These are phyloP conservation scores for Butyriboletus appendiculatus DNA, from an alignment of 1,284 basidiomycete genomes.

Conservation along the genomic window DNA sequence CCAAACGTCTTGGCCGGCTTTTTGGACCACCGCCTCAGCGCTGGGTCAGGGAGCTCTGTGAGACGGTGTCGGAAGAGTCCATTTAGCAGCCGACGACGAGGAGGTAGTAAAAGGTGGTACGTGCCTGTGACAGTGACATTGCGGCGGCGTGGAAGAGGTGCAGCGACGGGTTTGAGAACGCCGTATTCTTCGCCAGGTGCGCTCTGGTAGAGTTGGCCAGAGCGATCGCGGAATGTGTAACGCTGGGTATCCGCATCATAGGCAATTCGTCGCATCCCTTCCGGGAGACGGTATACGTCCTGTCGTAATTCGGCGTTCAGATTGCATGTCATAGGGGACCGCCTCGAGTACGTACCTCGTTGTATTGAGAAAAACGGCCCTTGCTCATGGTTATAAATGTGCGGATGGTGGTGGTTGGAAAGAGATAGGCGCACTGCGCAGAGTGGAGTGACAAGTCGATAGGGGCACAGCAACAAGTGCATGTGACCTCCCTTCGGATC, in stretches of 20 bases:
- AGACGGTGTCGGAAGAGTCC: background rate
- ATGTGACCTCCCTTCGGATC: background rate
- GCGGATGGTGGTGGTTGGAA: constrained; percentile 13
- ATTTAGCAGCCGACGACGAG: no score
- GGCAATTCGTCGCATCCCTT: constrained; percentile 49
- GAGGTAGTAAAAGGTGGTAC: background rate
- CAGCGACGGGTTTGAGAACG: constrained; percentile 38
- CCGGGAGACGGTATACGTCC: constrained; percentile 52
- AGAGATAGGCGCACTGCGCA: background rate
- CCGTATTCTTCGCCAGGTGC: constrained; percentile 49
- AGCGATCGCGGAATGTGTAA: constrained; percentile 51
- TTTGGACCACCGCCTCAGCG: constrained; percentile 22
- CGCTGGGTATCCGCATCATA: constrained; percentile 54
- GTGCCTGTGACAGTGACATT: constrained; percentile 32
- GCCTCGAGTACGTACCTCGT: constrained; percentile 35
- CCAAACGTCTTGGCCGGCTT: constrained; percentile 40
- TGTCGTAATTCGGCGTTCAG: constrained; percentile 23
- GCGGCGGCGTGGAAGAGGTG: constrained; percentile 24
- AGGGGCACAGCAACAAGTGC: constrained; percentile 1
- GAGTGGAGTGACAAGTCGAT: no score
- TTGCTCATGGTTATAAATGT: constrained; percentile 8
- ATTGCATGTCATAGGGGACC: background rate
- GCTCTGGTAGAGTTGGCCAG: constrained; percentile 46
- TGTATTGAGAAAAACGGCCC: constrained; percentile 38
- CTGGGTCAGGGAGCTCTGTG: constrained; percentile 22